Evolutionary conservation across 768 basidiomycete genomes (phyloP).

Genomic region (Pilatotrama ljubarskyi): DNA sequence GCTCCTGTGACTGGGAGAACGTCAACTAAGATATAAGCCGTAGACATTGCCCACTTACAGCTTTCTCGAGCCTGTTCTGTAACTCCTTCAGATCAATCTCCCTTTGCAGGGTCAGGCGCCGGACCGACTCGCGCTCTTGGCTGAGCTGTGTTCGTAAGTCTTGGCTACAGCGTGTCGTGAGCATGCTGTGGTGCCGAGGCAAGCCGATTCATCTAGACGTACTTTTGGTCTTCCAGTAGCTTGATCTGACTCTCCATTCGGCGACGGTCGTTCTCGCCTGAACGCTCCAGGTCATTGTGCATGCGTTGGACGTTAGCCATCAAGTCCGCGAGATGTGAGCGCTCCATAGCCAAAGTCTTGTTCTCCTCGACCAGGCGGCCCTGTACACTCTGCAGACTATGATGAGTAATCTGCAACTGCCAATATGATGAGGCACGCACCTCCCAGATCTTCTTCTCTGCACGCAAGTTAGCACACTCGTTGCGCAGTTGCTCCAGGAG

Average conservation of each 20-base stretch:
- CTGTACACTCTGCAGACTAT: conserved; percentile 63
- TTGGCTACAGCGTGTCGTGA: conserved; percentile 47
- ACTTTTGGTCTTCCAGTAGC: conserved; percentile 80
- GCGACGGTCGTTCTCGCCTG: conserved; percentile 78
- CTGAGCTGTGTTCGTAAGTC: conserved; percentile 68
- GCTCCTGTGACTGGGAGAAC: conserved; percentile 54
- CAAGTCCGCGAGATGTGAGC: conserved; percentile 82
- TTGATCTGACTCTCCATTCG: conserved; percentile 80
- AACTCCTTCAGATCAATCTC: conserved; percentile 80
- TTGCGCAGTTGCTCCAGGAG: conserved; percentile 77
- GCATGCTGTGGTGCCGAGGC: neutral
- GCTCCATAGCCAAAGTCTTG: conserved; percentile 72
- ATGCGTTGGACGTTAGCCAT: conserved; percentile 90
- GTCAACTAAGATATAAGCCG: conserved; percentile 16
- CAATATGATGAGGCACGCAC: conserved; percentile 39
- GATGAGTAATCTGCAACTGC: neutral
- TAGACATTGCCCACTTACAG: conserved; percentile 43
- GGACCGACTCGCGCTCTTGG: conserved; percentile 71
- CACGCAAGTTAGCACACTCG: conserved; percentile 84
- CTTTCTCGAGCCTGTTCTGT: conserved; percentile 69
- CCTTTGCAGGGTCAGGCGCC: conserved; percentile 76
- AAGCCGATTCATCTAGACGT: conserved; percentile 27
- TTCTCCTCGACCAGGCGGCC: conserved; percentile 83
- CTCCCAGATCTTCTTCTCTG: conserved; percentile 95
- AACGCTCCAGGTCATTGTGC: conserved; percentile 84